phyloP scores from a whole-genome alignment of 164 flowering plant genomes.

The Vitis rotundifolia region DNA sequence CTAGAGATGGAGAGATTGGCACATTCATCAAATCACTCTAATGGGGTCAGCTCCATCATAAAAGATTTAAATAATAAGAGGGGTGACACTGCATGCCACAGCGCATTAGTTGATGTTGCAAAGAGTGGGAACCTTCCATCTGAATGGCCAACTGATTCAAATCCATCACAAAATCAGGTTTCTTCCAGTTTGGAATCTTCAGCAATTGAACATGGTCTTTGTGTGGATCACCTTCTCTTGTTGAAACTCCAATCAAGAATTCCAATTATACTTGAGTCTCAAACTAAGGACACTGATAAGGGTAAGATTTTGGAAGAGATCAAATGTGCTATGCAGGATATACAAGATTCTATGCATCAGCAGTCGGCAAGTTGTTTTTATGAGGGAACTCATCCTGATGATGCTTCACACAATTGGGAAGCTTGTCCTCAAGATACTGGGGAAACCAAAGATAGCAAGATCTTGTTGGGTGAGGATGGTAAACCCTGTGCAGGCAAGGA shows the following conservation, averaged over 20 bases:
- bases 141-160: slow-evolving; percentile 18
- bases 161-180: slow-evolving; percentile 10
- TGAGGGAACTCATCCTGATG: slow-evolving; percentile 33
- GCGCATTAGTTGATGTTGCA: slow-evolving; percentile 15
- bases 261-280: slow-evolving; percentile 34
- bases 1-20: slow-evolving; percentile 55
- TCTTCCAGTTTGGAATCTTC: slow-evolving; percentile 17
- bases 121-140: slow-evolving; percentile 24
- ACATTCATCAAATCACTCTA: slow-evolving; percentile 15
- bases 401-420: slow-evolving; percentile 24
- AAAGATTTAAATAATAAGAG: slow-evolving; percentile 19
- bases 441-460: slow-evolving; percentile 27
- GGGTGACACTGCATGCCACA: slow-evolving; percentile 23
- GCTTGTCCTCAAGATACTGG: slow-evolving; percentile 32
- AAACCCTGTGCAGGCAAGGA: slow-evolving; percentile 14
- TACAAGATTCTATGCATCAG: slow-evolving; percentile 34
- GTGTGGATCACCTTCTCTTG: slow-evolving; percentile 21
- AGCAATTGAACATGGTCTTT: slow-evolving; percentile 11
- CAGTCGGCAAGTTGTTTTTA: slow-evolving; percentile 26
- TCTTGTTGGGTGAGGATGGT: slow-evolving; percentile 24
- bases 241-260: slow-evolving; percentile 40
- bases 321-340: slow-evolving; percentile 47
- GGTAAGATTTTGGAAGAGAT: slow-evolving; percentile 53
- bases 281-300: slow-evolving; percentile 34
- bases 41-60: not conserved